Percentiles rank a stretch among this genome's conserved stretches.
These are phyloP conservation scores for Xylaria sp. DNA, from an alignment of 2,329 filamentous ascomycete species.

Conservation along the genomic window DNA sequence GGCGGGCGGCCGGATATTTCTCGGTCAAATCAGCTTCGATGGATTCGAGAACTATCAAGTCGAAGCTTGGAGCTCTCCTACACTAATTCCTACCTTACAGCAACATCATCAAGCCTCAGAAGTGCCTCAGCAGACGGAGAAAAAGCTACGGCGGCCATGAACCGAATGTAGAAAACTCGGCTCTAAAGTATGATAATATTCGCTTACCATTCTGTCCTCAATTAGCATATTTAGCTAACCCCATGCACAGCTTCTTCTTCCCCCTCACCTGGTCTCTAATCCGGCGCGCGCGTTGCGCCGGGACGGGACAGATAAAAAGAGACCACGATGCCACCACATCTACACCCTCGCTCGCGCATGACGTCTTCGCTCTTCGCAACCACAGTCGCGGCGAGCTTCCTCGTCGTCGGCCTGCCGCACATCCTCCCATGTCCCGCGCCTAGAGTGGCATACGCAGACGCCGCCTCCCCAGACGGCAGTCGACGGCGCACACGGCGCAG, in stretches of 20 bases:
- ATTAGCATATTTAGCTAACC: constrained; percentile 13
- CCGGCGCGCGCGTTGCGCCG: constrained; percentile 20
- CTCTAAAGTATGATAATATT: background rate
- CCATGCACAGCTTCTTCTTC: background rate
- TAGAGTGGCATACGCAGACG: constrained; percentile 79
- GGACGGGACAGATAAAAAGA: background rate
- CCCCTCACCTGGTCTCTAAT: constrained; percentile 8
- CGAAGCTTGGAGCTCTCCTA: constrained; percentile 11
- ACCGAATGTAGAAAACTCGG: background rate
- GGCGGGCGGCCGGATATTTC: constrained; percentile 18
- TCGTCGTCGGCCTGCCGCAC: constrained; percentile 92
- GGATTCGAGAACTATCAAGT: background rate
- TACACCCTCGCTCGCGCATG: constrained; percentile 92
- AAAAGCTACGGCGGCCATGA: constrained; percentile 16
- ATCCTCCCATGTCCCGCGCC: constrained; percentile 90
- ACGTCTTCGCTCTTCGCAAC: constrained; percentile 95
- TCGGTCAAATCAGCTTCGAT: constrained; percentile 18
- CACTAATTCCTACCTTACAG: background rate
- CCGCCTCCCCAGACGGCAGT: constrained; percentile 52
- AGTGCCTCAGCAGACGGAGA: constrained; percentile 7
- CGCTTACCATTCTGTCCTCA: background rate
- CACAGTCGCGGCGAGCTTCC: constrained; percentile 89
- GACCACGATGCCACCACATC: constrained; percentile 78
- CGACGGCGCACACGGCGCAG: constrained; percentile 46
- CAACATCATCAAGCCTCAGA: background rate